Conservation (phyloP, 805 yeast species). For the Candida broadrunensis region DNA sequence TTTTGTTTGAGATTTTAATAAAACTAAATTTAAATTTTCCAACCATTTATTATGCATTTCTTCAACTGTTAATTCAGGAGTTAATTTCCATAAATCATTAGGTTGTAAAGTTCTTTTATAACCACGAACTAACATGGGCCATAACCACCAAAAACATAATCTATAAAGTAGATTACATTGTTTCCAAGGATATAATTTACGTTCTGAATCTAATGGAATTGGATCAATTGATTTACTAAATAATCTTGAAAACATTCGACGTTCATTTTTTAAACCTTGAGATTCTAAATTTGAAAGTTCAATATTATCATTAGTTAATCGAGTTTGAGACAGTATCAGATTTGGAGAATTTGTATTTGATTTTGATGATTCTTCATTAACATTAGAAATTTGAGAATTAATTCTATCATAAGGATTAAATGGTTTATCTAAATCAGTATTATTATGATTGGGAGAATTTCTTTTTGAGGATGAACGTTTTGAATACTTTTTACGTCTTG, state of each 20-base stretch:
- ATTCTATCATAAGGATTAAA: not conserved
- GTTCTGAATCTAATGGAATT: constrained; percentile 49
- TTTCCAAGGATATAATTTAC: constrained; percentile 48
- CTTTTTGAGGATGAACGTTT: not conserved
- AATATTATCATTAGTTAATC: not conserved
- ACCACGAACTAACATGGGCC: constrained; percentile 40
- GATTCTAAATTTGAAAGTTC: not conserved
- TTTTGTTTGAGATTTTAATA: constrained; percentile 16
- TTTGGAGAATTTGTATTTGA: not conserved
- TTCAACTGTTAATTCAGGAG: constrained; percentile 35
- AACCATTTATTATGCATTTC: constrained; percentile 30
- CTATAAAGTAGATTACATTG: constrained; percentile 36
- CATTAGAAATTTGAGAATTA: not conserved
- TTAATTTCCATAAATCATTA: constrained; percentile 34
- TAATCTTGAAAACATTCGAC: constrained; percentile 49
- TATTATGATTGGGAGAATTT: not conserved
- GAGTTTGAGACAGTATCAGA: not conserved
- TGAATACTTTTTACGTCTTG: not conserved
- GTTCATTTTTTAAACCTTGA: constrained; percentile 42
- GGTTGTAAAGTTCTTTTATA: constrained; percentile 35
- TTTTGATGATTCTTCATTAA: not conserved
- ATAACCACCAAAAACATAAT: constrained; percentile 38
- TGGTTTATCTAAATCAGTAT: not conserved
- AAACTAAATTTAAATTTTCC: constrained; percentile 16
- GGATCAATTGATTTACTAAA: constrained; percentile 50